Conservation (phyloP, 2,329 filamentous ascomycete species). For the Microdochium trichocladiopsis region DNA sequence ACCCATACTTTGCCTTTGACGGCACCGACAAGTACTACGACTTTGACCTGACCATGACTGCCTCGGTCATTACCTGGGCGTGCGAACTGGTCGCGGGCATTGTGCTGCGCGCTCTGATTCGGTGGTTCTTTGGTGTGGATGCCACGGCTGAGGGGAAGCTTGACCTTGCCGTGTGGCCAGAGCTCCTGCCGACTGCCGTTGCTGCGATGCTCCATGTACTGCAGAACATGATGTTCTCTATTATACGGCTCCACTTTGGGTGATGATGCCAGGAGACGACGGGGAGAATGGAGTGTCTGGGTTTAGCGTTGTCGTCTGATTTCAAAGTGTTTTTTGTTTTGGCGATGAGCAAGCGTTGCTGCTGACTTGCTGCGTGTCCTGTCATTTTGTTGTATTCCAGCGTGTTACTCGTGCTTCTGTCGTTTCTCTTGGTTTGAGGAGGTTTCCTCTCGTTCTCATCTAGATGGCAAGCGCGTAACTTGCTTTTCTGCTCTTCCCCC, state of each 20-base stretch:
- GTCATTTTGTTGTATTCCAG: too few relatives aligned
- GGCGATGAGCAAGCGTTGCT: too few relatives aligned
- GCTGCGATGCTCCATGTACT: slow-evolving; percentile 61
- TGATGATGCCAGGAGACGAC: slow-evolving; percentile 2
- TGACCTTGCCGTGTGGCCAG: slow-evolving; percentile 60
- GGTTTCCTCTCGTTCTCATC: background rate
- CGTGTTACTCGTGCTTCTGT: background rate
- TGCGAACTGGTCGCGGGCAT: slow-evolving; percentile 59
- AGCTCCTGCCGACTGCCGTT: slow-evolving; percentile 58
- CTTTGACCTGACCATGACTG: slow-evolving; percentile 56
- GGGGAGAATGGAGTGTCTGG: too few relatives aligned
- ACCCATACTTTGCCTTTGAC: slow-evolving; percentile 64
- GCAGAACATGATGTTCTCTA: slow-evolving; percentile 68
- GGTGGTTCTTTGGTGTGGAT: slow-evolving; percentile 51
- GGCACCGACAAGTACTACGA: slow-evolving; percentile 44
- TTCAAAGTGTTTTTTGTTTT: too few relatives aligned
- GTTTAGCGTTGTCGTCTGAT: too few relatives aligned
- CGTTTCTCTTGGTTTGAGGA: background rate
- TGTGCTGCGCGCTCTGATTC: slow-evolving; percentile 50
- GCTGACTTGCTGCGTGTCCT: too few relatives aligned
- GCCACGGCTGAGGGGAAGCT: slow-evolving; percentile 58
- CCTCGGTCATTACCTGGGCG: slow-evolving; percentile 57
- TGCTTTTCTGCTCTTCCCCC: background rate
- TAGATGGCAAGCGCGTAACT: background rate
- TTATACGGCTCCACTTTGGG: slow-evolving; percentile 56